Evolutionary conservation across 768 basidiomycete genomes (phyloP), one percentile per base, ranked within the genome.

Genomic region (Rhodotorula diobovata): DNA sequence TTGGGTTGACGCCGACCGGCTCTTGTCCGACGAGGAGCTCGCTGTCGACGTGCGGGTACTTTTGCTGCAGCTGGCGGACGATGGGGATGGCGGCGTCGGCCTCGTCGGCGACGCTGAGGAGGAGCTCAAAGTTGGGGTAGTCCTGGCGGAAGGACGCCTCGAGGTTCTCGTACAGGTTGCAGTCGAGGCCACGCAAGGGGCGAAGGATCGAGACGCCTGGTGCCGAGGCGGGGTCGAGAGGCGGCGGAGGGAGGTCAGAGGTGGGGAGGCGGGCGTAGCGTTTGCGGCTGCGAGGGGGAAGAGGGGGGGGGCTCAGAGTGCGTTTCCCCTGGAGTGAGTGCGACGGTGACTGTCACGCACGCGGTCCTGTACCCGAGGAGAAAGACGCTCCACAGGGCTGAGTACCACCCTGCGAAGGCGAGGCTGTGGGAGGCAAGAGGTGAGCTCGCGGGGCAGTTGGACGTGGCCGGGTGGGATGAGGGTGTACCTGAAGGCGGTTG

Each of bases 141-240:
- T 94, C 89, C 78, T 96, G 93, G 43, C 82, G 84, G 81, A 98
- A 95, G 0, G 91, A 90, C 9, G 93, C 91, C 81, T 96, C 92
- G 61, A 99, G 82, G 80, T 97, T 97, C 82, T 96, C 93, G 81
- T 90, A 97, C 30, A 99, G 85, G 80, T 98, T 98, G 68, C 89
- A 86, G 81, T 99, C 96, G 34, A 99, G 83, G 23, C 96, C 96
- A 80, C 94, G 94, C 61, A 99, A 84, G 14, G 96, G 96, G 57
- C 96, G 87, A 61, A 98, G 84, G 76, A 98, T 92, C 5, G 93
- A 91, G 41, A 98, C 95, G 30, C 93, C 95, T 20, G 93, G 93
- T 6, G 66, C 48, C 28, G 58, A 34, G n/a, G 58, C 51, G 32
- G 64, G 46, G 68, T 75, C 39, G 66, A 67, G 14, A 82, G 71